Evolutionary conservation across 345 rosid genomes (phyloP).

Genomic region (Erucastrum elatum): DNA sequence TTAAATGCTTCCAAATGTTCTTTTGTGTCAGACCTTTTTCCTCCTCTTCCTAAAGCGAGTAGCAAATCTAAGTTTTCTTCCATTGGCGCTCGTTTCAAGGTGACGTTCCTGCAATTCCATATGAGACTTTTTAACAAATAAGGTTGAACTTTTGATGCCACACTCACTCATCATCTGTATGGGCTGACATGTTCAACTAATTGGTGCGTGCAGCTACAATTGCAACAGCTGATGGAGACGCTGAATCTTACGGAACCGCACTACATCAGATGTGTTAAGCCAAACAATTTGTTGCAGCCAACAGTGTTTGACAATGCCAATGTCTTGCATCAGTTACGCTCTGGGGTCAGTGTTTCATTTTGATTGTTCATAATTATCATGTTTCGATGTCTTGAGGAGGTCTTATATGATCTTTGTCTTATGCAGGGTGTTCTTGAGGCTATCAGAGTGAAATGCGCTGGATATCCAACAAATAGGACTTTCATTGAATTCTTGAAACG

Average conservation of each 20-base stretch:
- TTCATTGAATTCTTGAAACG: constrained; percentile 66
- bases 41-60: constrained; percentile 61
- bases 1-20: constrained; percentile 78
- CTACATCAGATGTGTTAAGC: constrained; percentile 94
- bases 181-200: constrained; percentile 33
- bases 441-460: constrained; percentile 82
- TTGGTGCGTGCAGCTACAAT: constrained; percentile 84
- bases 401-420: constrained; percentile 31
- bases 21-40: constrained; percentile 74
- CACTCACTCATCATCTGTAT: constrained; percentile 24
- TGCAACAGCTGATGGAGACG: constrained; percentile 89
- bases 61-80: constrained; percentile 85
- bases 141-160: constrained; percentile 19
- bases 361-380: neutral
- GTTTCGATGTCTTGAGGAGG: constrained; percentile 14
- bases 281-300: constrained; percentile 67
- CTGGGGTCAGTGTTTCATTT: constrained; percentile 65
- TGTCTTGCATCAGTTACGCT: constrained; percentile 85
- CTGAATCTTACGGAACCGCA: constrained; percentile 84
- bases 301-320: constrained; percentile 55
- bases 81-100: constrained; percentile 89
- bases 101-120: constrained; percentile 29
- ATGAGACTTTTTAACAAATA: neutral
- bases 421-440: constrained; percentile 96
- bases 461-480: constrained; percentile 75